These are phyloP conservation scores for Tuber melanosporum DNA, from an alignment of 495 filamentous ascomycete species.

Conservation along the genomic window DNA sequence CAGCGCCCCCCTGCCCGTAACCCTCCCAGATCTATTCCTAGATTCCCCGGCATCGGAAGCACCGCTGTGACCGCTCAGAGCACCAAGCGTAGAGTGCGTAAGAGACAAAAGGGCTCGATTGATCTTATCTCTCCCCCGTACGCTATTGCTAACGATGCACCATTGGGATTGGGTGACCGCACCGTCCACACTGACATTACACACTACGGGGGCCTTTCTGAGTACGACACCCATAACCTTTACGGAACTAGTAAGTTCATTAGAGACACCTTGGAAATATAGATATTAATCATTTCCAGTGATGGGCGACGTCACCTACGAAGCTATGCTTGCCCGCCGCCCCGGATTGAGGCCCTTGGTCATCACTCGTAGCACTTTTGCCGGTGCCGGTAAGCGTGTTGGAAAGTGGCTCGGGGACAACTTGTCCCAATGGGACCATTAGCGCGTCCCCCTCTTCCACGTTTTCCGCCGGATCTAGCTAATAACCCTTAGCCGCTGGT, in stretches of 20 bases:
- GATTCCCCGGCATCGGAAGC: constrained; percentile 45
- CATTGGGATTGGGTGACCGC: constrained; percentile 58
- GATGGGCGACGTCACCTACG: constrained; percentile 65
- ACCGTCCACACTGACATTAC: constrained; percentile 70
- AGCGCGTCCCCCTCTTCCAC: constrained; percentile 35
- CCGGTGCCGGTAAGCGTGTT: constrained; percentile 68
- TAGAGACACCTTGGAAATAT: not conserved
- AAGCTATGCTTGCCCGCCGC: constrained; percentile 63
- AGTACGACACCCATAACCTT: constrained; percentile 81
- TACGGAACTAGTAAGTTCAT: constrained; percentile 62
- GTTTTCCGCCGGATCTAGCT: not conserved
- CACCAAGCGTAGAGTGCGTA: constrained; percentile 9
- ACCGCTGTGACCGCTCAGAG: not conserved
- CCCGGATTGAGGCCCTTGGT: constrained; percentile 64
- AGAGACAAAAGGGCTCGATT: constrained; percentile 54
- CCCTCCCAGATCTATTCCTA: constrained; percentile 58
- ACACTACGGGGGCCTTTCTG: constrained; percentile 62
- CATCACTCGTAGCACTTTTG: constrained; percentile 80
- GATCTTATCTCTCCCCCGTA: constrained; percentile 69
- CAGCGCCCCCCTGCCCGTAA: constrained; percentile 57
- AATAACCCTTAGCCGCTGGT: constrained; percentile 44
- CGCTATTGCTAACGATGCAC: constrained; percentile 63
- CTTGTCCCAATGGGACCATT: constrained; percentile 63
- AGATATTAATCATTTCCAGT: constrained; percentile 45
- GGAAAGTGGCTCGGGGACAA: constrained; percentile 92